Evolutionary conservation across 805 yeast species (phyloP).

Genomic region (Pichia nanzhaoensis): DNA sequence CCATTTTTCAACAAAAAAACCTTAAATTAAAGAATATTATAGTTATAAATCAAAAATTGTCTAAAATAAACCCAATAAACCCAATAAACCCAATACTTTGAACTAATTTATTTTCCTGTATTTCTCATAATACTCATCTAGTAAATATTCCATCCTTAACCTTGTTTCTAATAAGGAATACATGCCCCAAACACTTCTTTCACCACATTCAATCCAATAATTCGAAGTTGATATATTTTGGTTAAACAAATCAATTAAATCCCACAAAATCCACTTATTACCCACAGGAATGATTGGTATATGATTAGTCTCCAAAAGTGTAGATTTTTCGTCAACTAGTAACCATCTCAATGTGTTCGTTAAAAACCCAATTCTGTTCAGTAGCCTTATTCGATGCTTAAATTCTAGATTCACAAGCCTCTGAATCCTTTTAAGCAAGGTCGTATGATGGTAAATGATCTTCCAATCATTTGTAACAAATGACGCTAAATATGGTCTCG

Average conservation of each 20-base stretch:
- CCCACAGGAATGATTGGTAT: conserved; percentile 87
- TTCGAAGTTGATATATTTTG: conserved; percentile 64
- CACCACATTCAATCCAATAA: conserved; percentile 89
- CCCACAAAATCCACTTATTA: conserved; percentile 53
- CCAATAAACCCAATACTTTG: no score
- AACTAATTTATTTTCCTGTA: conserved; percentile 17
- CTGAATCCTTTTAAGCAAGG: conserved; percentile 30
- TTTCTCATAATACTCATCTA: conserved; percentile 62
- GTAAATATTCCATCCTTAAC: conserved; percentile 81
- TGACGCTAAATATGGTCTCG: conserved; percentile 92
- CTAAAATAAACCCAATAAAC: no score
- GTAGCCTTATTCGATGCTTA: conserved; percentile 73
- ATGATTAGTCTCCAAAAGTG: conserved; percentile 67
- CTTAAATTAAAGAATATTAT: no score
- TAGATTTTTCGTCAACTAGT: conserved; percentile 83
- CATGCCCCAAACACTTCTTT: conserved; percentile 88
- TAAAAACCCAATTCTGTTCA: conserved; percentile 72
- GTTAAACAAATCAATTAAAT: conserved; percentile 72
- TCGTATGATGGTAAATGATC: conserved; percentile 37
- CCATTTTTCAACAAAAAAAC: no score
- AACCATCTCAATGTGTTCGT: conserved; percentile 65
- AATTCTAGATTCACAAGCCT: conserved; percentile 67
- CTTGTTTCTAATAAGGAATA: conserved; percentile 79
- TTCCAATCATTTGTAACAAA: conserved; percentile 75
- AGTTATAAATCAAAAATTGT: no score